Percentiles rank a stretch among this genome's conserved stretches.
Conservation (phyloP, 2,329 filamentous ascomycete genomes). For the Aureobasidium mangrovei region DNA sequence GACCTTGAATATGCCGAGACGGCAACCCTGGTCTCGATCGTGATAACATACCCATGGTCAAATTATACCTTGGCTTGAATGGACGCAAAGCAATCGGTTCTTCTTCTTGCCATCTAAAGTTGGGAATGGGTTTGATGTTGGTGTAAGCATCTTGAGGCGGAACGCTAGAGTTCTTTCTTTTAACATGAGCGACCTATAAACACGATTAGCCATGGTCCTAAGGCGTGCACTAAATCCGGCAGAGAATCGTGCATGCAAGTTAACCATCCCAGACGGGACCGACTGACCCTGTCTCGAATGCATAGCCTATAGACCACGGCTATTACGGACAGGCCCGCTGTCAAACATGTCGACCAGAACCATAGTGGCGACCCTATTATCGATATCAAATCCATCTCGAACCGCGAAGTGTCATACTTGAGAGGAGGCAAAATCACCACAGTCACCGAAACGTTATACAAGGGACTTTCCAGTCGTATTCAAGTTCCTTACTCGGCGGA, state of each 20-base stretch:
- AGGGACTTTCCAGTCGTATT: too few relatives aligned
- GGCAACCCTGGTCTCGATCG: background rate
- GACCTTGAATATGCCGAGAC: too few relatives aligned
- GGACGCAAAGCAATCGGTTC: constrained; percentile 47
- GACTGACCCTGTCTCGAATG: background rate
- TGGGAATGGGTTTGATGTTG: constrained; percentile 37
- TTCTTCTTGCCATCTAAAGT: constrained; percentile 44
- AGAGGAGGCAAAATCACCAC: too few relatives aligned
- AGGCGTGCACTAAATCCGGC: background rate
- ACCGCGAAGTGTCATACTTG: too few relatives aligned
- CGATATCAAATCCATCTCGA: too few relatives aligned
- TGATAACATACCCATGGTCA: constrained; percentile 50
- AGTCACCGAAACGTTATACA: too few relatives aligned
- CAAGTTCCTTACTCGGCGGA: too few relatives aligned
- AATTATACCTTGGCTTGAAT: constrained; percentile 53
- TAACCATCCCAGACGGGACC: too few relatives aligned
- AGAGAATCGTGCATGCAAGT: too few relatives aligned
- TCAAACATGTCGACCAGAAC: background rate
- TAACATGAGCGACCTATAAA: background rate
- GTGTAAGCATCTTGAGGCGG: constrained; percentile 26
- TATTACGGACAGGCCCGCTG: background rate
- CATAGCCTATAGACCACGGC: background rate
- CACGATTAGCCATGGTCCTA: background rate
- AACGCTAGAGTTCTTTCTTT: background rate
- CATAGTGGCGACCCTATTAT: background rate